phyloP scores from a whole-genome alignment of 2,329 filamentous ascomycete species.

The Colletotrichum tropicale region DNA sequence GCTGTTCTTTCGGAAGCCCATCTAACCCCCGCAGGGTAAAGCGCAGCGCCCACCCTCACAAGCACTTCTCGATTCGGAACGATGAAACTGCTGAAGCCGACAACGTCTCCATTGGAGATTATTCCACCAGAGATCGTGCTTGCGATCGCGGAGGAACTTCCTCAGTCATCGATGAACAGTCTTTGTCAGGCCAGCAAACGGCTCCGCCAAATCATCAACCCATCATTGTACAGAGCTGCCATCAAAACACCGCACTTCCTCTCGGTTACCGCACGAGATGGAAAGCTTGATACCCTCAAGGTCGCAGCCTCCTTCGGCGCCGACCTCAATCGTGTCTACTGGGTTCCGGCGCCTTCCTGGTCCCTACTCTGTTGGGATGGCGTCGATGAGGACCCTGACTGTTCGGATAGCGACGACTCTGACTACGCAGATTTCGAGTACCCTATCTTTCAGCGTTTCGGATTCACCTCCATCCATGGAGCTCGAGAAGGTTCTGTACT shows the following conservation, averaged over 20 bases:
- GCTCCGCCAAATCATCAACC: background rate
- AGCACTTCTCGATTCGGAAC: background rate
- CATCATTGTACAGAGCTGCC: background rate
- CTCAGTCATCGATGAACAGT: background rate
- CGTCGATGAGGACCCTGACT: background rate
- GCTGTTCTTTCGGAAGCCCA: too few relatives aligned
- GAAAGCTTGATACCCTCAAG: background rate
- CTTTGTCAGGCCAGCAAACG: background rate
- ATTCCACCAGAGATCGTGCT: background rate
- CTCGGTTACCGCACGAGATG: background rate
- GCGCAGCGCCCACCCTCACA: too few relatives aligned
- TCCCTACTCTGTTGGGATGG: background rate
- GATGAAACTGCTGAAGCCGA: rapidly evolving
- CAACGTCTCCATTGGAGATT: rapidly evolving
- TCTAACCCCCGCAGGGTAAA: too few relatives aligned
- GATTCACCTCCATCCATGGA: background rate
- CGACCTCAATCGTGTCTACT: background rate
- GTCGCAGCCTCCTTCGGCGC: background rate
- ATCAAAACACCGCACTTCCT: background rate
- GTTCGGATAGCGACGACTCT: background rate
- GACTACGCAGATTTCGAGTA: background rate
- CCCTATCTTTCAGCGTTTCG: rapidly evolving
- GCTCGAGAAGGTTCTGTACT: rapidly evolving
- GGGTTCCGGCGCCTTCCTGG: background rate
- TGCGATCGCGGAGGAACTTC: rapidly evolving